These are phyloP conservation scores for Chaetomiaceae sp. DNA, from an alignment of 2,329 filamentous ascomycete species.

Conservation along the genomic window DNA sequence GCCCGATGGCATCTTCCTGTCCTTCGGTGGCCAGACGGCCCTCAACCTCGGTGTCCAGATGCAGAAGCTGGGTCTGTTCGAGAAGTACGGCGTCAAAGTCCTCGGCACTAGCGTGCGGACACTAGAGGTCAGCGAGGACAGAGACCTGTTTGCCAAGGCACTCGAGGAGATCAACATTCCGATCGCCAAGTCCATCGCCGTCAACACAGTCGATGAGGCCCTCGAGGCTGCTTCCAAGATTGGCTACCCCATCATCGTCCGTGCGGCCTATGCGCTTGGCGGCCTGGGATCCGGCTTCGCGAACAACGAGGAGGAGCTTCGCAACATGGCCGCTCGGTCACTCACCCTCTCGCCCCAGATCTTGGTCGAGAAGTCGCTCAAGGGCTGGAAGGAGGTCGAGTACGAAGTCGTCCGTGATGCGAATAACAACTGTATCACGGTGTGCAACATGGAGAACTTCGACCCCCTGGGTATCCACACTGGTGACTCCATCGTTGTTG, in stretches of 20 bases:
- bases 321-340: constrained; percentile 87
- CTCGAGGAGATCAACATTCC: constrained; percentile 97
- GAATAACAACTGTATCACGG: constrained; percentile 97
- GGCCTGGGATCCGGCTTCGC: constrained; percentile 96
- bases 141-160: constrained; percentile 92
- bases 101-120: constrained; percentile 93
- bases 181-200: constrained; percentile 93
- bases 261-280: constrained; percentile 92
- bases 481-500: constrained; percentile 97
- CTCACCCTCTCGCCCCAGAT: constrained; percentile 94
- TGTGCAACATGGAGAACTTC: constrained; percentile 99
- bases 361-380: constrained; percentile 95
- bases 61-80: constrained; percentile 92
- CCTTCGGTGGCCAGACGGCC: constrained; percentile 95
- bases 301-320: constrained; percentile 87
- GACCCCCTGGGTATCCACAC: constrained; percentile 97
- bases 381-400: constrained; percentile 99
- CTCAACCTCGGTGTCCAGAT: constrained; percentile 96
- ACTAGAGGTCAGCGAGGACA: constrained; percentile 89
- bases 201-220: constrained; percentile 86
- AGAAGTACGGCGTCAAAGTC: constrained; percentile 92
- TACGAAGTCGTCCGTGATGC: constrained; percentile 98
- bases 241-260: constrained; percentile 96
- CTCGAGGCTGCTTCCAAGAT: constrained; percentile 79
- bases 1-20: constrained; percentile 95